These are phyloP conservation scores for Ammopiptanthus mongolicus DNA, from an alignment of 306 rosid genomes.

Conservation along the genomic window DNA sequence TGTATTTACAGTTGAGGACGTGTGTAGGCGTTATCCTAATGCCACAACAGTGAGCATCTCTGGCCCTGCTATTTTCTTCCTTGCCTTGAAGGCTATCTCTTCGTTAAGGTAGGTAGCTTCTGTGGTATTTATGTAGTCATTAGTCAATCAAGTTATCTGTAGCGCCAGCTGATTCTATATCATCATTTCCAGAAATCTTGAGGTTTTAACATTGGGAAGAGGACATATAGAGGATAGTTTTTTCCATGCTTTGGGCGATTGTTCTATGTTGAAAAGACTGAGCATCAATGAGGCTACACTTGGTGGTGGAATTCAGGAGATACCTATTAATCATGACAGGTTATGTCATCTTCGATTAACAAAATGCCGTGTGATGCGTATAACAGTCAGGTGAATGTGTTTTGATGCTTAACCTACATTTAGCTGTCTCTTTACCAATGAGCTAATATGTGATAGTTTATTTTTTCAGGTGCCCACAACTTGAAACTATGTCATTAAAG, in stretches of 20 bases:
- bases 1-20: conserved; percentile 56
- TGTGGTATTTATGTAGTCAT: neutral
- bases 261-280: conserved; percentile 56
- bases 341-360: conserved; percentile 62
- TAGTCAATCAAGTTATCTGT: neutral
- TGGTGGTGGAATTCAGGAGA: conserved; percentile 75
- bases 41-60: conserved; percentile 60
- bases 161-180: conserved; percentile 20
- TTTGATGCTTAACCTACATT: neutral
- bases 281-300: conserved; percentile 65
- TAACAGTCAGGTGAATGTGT: conserved; percentile 64
- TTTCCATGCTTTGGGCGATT: conserved; percentile 61
- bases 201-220: conserved; percentile 62
- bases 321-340: conserved; percentile 62
- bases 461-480: conserved; percentile 76
- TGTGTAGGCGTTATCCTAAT: conserved; percentile 80
- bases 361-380: conserved; percentile 75
- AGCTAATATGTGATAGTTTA: conserved; percentile 9
- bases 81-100: conserved; percentile 59
- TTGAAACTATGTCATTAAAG: conserved; percentile 77
- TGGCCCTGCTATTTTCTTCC: conserved; percentile 47
- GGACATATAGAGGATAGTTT: conserved; percentile 56
- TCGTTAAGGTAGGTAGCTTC: conserved; percentile 51
- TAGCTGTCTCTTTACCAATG: neutral
- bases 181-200: conserved; percentile 55